These are phyloP conservation scores for Ceriops tagal DNA, from an alignment of 345 rosid species.

Conservation along the genomic window DNA sequence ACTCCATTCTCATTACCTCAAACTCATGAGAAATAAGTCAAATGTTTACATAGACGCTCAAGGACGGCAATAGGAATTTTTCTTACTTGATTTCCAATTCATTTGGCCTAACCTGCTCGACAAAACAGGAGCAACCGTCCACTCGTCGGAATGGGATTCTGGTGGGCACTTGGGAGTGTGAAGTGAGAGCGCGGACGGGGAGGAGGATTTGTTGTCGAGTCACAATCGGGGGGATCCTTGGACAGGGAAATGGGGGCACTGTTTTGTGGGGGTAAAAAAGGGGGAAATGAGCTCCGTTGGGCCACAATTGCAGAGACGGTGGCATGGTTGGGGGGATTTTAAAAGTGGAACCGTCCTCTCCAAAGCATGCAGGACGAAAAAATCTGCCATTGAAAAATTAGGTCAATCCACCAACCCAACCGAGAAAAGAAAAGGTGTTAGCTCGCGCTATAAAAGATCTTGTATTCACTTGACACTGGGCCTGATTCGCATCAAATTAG, in stretches of 20 bases:
- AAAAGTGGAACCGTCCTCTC: no score
- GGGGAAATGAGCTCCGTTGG: not conserved
- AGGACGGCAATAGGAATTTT: not conserved
- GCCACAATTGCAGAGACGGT: no score
- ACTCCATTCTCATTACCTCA: no score
- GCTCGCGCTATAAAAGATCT: no score
- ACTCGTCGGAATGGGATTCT: not conserved
- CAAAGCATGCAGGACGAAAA: no score
- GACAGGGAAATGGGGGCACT: not conserved
- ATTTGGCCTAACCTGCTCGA: not conserved
- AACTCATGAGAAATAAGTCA: not conserved
- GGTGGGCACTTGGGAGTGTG: not conserved
- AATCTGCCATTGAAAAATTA: no score
- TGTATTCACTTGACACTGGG: no score
- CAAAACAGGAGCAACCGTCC: not conserved
- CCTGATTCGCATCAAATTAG: no score
- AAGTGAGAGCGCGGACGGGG: not conserved
- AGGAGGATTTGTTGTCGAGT: conserved; percentile 6
- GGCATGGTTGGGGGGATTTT: no score
- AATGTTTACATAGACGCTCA: not conserved
- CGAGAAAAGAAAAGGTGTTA: no score
- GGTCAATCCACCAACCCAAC: no score
- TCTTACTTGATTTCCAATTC: not conserved
- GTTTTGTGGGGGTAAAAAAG: no score
- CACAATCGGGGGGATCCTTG: conserved; percentile 2